Percentiles rank a stretch among this genome's conserved stretches.
These are phyloP conservation scores for Thymus mandschuricus DNA, from an alignment of 257 asterid genomes.

Conservation along the genomic window DNA sequence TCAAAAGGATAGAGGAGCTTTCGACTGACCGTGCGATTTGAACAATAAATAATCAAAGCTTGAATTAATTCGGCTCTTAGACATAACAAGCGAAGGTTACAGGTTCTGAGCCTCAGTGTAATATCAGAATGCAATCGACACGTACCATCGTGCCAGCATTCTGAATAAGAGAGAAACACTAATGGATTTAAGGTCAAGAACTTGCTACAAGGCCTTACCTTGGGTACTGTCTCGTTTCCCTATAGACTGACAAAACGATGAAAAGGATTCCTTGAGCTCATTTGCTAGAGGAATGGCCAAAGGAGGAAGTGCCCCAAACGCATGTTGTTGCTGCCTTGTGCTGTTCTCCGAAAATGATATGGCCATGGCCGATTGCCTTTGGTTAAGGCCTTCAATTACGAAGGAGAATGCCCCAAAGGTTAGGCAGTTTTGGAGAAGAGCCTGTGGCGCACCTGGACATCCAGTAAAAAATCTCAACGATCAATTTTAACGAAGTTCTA, in stretches of 20 bases:
- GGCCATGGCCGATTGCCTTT: constrained; percentile 88
- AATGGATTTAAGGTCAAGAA: neutral
- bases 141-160: neutral
- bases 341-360: constrained; percentile 35
- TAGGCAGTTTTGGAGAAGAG: constrained; percentile 85
- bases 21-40: neutral
- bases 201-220: constrained; percentile 1
- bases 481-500: neutral
- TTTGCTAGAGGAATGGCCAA: constrained; percentile 80
- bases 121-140: neutral
- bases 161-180: neutral
- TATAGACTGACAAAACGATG: constrained; percentile 69
- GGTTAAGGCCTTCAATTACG: constrained; percentile 83
- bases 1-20: neutral
- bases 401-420: constrained; percentile 97
- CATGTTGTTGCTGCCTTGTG: constrained; percentile 36
- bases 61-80: too few species aligned
- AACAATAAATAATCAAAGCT: too few species aligned
- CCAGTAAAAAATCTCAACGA: constrained; percentile 9
- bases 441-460: constrained; percentile 88
- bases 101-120: neutral
- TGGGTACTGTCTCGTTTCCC: constrained; percentile 44
- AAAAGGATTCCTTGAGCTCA: constrained; percentile 84
- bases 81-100: neutral
- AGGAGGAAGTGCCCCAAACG: constrained; percentile 66